Base-by-base conservation (phyloP, 192 early-diverging fungal genomes). In the Linnemannia schmuckeri region DNA sequence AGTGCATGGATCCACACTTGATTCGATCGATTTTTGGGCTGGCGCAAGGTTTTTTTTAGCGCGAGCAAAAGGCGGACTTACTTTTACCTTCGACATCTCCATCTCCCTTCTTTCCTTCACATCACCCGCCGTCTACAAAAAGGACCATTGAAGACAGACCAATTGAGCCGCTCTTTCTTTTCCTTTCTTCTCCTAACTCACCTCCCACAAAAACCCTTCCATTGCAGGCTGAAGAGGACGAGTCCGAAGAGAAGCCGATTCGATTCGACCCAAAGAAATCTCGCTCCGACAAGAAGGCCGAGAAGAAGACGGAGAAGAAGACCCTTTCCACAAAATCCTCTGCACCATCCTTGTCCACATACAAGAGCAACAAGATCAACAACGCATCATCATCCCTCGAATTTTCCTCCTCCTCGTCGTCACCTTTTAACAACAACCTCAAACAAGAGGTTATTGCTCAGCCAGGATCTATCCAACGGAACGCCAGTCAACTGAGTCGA, bases 201-300 rank as follows among this genome's bases (percentile, higher is more conserved):
- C 55, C 27, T 75, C 33, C 41, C 5, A 41, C 61, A 61, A 49
- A 54, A 10, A 35, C 71, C 35, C 30, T 77, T 20, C 17, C 24
- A 72, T 22, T 15, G 27, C 68, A 49, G 77, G 77, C 63, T 0
- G 66, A 79, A 55, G 73, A 75, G 27, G 82, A 84, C 47, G 27
- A 38, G 35, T 54, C 49, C 72, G 77, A 84, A 54, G 68, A 75
- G 42, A 73, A 77, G 33, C 77, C 77, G 0, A 6, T 84, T 30
- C 76, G 77, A 37, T 47, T 38, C 2, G 77, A 75, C 49, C 30
- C 75, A 40, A 71, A 78, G 9, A 84, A 79, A 27, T 42, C 82
- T 20, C 76, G 80, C n/a, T 20, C 35, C 8, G 70, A 79, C 4
- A 71, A 61, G 49, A 63, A 49, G 35, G 49, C 61, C 15, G 52